These are phyloP conservation scores for Sarocladium brachiariae DNA, from an alignment of 2,329 filamentous ascomycete genomes.

Conservation along the genomic window DNA sequence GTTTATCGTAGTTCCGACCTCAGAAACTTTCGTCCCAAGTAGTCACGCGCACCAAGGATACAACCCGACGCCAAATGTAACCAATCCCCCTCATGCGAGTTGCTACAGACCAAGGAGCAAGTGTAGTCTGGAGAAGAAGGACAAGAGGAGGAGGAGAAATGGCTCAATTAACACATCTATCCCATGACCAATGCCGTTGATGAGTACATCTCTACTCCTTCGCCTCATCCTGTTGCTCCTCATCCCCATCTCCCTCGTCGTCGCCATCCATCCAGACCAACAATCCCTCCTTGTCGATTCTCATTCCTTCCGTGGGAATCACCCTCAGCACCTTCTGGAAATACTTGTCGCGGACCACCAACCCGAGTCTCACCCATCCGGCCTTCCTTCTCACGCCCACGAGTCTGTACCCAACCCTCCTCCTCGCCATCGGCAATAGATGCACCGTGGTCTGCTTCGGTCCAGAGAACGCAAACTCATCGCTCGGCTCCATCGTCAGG, in stretches of 20 bases:
- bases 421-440: conserved; percentile 72
- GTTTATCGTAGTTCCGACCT: too few relatives aligned
- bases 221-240: not conserved
- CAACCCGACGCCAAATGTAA: too few relatives aligned
- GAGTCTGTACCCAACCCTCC: conserved; percentile 66
- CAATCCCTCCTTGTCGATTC: conserved; percentile 56
- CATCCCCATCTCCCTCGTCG: not conserved
- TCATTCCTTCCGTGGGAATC: conserved; percentile 69
- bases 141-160: too few relatives aligned
- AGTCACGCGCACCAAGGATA: too few relatives aligned
- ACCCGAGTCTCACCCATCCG: conserved; percentile 65
- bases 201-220: conserved; percentile 6
- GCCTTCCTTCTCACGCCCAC: conserved; percentile 53
- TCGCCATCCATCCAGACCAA: conserved; percentile 51
- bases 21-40: too few relatives aligned
- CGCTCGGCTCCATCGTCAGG: conserved; percentile 83
- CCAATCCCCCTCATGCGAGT: too few relatives aligned
- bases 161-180: too few relatives aligned
- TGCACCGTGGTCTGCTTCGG: conserved; percentile 75
- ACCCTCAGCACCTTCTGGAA: conserved; percentile 87
- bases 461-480: conserved; percentile 89
- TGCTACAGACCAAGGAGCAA: too few relatives aligned
- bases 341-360: conserved; percentile 81
- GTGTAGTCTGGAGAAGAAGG: too few relatives aligned
- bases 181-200: too few relatives aligned